These are phyloP conservation scores for Madurella mycetomatis DNA, from an alignment of 2,329 filamentous ascomycete genomes.

Conservation along the genomic window DNA sequence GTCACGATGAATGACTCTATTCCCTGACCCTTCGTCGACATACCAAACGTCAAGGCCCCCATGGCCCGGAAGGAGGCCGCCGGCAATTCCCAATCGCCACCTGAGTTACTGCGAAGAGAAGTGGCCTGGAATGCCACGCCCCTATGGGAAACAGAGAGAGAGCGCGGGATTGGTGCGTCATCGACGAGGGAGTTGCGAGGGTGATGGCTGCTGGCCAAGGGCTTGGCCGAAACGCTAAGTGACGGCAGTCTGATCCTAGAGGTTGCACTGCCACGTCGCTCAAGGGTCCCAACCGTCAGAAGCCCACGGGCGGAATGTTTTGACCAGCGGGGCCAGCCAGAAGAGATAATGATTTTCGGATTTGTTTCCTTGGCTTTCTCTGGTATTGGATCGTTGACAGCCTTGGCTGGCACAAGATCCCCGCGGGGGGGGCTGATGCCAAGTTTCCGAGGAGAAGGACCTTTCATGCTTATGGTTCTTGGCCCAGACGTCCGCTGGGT, in stretches of 20 bases:
- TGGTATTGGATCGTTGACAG: background rate
- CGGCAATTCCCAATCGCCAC: too few relatives aligned
- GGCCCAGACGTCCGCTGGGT: too few relatives aligned
- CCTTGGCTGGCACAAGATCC: slow-evolving; percentile 1
- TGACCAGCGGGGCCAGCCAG: background rate
- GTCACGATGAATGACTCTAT: slow-evolving; percentile 5
- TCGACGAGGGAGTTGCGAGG: background rate
- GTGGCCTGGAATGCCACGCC: too few relatives aligned
- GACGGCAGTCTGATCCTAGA: background rate
- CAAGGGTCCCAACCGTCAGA: background rate
- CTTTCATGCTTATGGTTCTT: too few relatives aligned
- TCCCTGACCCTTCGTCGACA: background rate
- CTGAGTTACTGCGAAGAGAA: too few relatives aligned
- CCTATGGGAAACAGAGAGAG: background rate
- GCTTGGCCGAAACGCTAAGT: slow-evolving; percentile 8
- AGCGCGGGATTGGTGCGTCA: background rate
- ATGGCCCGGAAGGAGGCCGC: too few relatives aligned
- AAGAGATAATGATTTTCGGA: slow-evolving; percentile 1
- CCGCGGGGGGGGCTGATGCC: background rate
- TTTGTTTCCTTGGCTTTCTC: slow-evolving; percentile 10
- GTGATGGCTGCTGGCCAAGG: background rate
- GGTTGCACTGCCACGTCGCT: slow-evolving; percentile 13
- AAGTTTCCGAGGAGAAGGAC: too few relatives aligned
- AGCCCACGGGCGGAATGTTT: background rate
- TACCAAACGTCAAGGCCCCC: too few relatives aligned